These are phyloP conservation scores for Phyllosticta capitalensis DNA, from an alignment of 2,329 filamentous ascomycete genomes.

Conservation along the genomic window DNA sequence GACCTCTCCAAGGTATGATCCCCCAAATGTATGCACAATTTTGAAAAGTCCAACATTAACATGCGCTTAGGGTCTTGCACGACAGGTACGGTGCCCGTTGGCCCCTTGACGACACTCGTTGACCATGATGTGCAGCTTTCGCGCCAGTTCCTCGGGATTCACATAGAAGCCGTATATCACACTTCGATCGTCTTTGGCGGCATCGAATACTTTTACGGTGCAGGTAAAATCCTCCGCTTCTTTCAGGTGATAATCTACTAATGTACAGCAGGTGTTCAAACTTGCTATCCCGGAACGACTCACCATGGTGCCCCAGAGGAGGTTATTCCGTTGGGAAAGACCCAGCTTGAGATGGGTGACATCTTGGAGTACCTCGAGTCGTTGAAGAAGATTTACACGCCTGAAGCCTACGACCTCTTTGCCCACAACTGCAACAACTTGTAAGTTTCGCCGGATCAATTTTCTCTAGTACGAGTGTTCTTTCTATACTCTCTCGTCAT, in stretches of 20 bases:
- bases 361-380: constrained; percentile 84
- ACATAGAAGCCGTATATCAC: constrained; percentile 91
- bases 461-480: too few relatives aligned
- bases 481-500: too few relatives aligned
- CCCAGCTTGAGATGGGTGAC: constrained; percentile 68
- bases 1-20: constrained; percentile 36
- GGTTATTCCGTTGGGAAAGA: constrained; percentile 62
- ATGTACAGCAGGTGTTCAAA: constrained; percentile 48
- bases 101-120: background rate
- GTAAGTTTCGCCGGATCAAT: constrained; percentile 1
- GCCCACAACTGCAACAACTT: constrained; percentile 97
- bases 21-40: background rate
- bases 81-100: constrained; percentile 28
- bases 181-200: constrained; percentile 78
- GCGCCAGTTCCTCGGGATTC: constrained; percentile 50
- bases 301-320: constrained; percentile 82
- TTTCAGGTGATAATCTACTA: background rate
- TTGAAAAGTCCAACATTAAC: background rate
- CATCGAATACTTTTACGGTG: constrained; percentile 86
- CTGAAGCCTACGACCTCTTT: constrained; percentile 83
- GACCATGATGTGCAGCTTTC: constrained; percentile 37
- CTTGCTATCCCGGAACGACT: constrained; percentile 68
- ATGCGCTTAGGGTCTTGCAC: constrained; percentile 42
- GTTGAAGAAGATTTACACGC: constrained; percentile 69
- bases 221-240: constrained; percentile 38